Conservation (phyloP, 2,329 filamentous ascomycete species). For the Clonostachys sp. region DNA sequence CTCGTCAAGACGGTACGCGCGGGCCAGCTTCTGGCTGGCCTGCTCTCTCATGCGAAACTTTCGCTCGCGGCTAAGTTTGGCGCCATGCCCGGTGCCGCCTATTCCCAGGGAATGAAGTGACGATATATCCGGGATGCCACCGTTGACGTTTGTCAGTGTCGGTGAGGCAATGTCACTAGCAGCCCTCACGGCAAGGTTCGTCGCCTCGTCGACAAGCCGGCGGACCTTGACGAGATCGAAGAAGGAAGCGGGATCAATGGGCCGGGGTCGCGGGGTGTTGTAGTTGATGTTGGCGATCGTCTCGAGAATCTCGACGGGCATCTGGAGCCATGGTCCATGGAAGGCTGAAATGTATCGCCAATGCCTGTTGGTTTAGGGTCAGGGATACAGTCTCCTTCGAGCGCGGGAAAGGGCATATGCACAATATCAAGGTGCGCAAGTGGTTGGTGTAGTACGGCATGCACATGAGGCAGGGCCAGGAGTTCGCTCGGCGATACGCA, state of each 20-base stretch:
- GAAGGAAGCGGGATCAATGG: slow-evolving; percentile 75
- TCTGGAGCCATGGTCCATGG: slow-evolving; percentile 77
- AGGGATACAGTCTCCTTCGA: background rate
- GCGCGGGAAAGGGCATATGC: slow-evolving; percentile 2
- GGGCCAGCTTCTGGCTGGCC: slow-evolving; percentile 71
- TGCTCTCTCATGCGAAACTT: slow-evolving; percentile 78
- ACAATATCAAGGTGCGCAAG: slow-evolving; percentile 3
- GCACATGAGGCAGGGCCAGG: background rate
- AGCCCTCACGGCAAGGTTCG: slow-evolving; percentile 71
- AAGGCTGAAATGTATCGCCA: slow-evolving; percentile 84
- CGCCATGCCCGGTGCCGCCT: slow-evolving; percentile 48
- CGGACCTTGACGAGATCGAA: slow-evolving; percentile 83
- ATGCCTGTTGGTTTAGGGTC: slow-evolving; percentile 47
- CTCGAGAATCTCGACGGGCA: slow-evolving; percentile 75
- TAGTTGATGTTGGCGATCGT: slow-evolving; percentile 76
- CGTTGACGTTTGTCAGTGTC: slow-evolving; percentile 51
- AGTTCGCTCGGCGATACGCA: no score
- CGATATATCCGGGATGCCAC: slow-evolving; percentile 18
- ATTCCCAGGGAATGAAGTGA: slow-evolving; percentile 11
- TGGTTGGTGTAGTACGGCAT: slow-evolving; percentile 1
- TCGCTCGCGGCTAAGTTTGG: slow-evolving; percentile 70
- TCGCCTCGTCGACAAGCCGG: slow-evolving; percentile 74
- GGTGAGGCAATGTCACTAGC: slow-evolving; percentile 68
- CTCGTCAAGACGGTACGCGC: slow-evolving; percentile 77
- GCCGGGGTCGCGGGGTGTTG: slow-evolving; percentile 68